Base-by-base conservation (phyloP, 108 stramenopile genomes). In the Cylindrotheca fusiformis region DNA sequence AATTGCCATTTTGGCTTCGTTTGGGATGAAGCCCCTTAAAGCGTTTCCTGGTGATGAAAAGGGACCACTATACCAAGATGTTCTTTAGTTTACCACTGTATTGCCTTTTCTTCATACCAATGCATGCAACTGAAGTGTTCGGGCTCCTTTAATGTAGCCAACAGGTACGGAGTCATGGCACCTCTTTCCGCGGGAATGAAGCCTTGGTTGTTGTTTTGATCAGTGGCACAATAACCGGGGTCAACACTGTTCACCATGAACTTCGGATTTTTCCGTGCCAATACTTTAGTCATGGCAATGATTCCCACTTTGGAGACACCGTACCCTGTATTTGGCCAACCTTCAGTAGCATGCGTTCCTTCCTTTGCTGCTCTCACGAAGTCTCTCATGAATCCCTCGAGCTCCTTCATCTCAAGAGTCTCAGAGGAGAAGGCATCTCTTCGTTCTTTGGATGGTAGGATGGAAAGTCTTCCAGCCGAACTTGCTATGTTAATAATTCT, bases 261-360 rank as follows among this genome's bases (percentile, higher is more conserved):
- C 2, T 69, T 66, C 4, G 58, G 63, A 58, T 76, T 20, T 6
- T 76, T 49, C 44, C 82, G 41, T 28, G 79, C 82, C 20, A 85
- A 45, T 18, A 90, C 55, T 30, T 80, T 73, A 32, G 84, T 88
- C 52, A 83, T 55, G 14, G 89, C 88, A 50, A 91, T 88, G 50
- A 91, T 67, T 0, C 83, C 87, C 23, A 88, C 50, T 60, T 91
- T 91, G 49, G 87, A 87, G 33, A 89, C 70, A 5, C 90, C 90
- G 52, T 91, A 89, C 45, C 86, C 83, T 2, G 90, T 83, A 65
- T 80, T 82, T 18, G 90, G 86, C 90, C 90, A 91, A 14, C 90
- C 90, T 27, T 75, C 60, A 26, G 54, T 29, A 0, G 30, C 14
- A 62, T 91, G 90, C 8, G 59, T 75, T 3, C 82, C 88, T 32